Base-by-base conservation (phyloP, 257 asterid species). In the Solanum etuberosum region DNA sequence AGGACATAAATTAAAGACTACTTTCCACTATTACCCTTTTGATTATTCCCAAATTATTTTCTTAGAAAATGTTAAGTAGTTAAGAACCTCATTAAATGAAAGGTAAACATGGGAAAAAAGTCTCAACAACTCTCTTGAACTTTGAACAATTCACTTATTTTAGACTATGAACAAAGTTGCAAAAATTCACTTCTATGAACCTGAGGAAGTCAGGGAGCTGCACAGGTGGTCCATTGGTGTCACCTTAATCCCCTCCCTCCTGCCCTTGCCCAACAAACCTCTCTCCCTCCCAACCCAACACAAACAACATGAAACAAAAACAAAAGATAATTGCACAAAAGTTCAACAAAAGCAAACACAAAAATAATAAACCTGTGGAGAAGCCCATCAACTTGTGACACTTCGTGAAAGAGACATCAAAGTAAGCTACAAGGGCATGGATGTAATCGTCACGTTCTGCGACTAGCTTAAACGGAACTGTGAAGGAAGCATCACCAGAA, bases 381-480 rank as follows among this genome's bases (percentile, higher is more conserved):
- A 96, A 96, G 87, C 98, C 98, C 92, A 89, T 92, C 84, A 93
- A 67, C 89, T 97, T 97, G 73, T 96, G 99, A 46, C 98, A 93
- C 92, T 88, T 93, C 12, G 98, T 94, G 90, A 97, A 97, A 70
- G 98, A 94, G 86, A 97, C 99, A 38, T 97, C 99, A 86, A 97
- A 97, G 87, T 95, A 94, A 48, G 97, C 99, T 10, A 97, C 98
- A 71, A 97, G 95, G 83, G 98, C 99, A 92, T 95, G 99, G 86
- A 96, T 93, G 89, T 97, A 97, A 91, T 97, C 99, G 51, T 97
- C 97, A 3, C 97, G 96, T 89, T 91, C 97, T 12, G 98, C 99
- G 54, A 97, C 94, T 31, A 97, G 96, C 95, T 97, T 97, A 91
- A 97, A 96, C 78, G 98, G 98, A 74, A 96, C 99, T n/a, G 95